Base-by-base conservation (phyloP, 2,329 filamentous ascomycete species). In the Aureobasidium musti region DNA sequence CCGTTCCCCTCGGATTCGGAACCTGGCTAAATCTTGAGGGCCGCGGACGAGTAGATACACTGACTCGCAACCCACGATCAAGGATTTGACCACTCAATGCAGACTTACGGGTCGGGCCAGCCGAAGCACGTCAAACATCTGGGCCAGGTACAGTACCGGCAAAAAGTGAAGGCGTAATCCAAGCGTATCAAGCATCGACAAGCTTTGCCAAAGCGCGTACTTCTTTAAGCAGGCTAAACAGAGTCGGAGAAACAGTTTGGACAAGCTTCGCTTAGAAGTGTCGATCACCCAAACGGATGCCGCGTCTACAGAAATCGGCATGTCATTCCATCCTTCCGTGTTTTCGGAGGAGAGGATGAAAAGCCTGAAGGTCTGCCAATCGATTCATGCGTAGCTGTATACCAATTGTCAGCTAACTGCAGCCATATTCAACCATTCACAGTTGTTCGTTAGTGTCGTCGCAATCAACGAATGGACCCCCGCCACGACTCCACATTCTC, bases 171-270 rank as follows among this genome's bases (percentile, higher is more conserved):
- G 4, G 17, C 53, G 33, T 5, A 23, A 43, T 26, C 3, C 13
- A 57, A 43, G 37, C 39, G 28, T 17, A 21, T 21, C 28, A 35
- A 35, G 41, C 23, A 45, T 26, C 5, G 41, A 35, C 56, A 59
- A 59, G 26, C 56, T 59, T 47, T 47, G 39, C 26, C 37, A 45
- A 45, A 45, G 11, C 21, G 39, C n/a, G 39, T 45, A 26, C 39
- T 59, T 45, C 3, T 2, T 2, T 6, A 23, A 33, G 19, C 19
- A 59, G 56, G 39, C 56, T 45, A 59, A 56, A 41, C 11, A 21
- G 35, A 59, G 28, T 23, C 17, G 56, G 56, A 47, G 56, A 30
- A 59, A 26, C 39, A 59, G 17, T 59, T 59, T 47, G 23, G 33
- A 45, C 56, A 45, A 47, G 56, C 39, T 59, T 59, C 56, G 56